phyloP scores from a whole-genome alignment of 108 stramenopile species.

The Nannochloropsis oceanica region DNA sequence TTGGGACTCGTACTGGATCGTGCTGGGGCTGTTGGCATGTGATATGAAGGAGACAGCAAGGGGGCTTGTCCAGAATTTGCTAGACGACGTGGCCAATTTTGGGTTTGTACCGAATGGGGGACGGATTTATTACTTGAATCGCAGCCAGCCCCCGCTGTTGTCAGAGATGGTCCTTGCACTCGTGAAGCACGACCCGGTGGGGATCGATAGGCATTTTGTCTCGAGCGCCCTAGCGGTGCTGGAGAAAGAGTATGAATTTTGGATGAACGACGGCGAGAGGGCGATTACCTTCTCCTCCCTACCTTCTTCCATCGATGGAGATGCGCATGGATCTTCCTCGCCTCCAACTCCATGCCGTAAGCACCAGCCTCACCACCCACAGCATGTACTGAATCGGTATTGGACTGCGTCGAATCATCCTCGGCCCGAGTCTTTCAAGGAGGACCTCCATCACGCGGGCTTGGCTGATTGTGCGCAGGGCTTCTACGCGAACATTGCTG shows the following conservation, averaged over 20 bases:
- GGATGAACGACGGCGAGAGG: conserved; percentile 28
- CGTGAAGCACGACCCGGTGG: background rate
- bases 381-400: conserved; percentile 29
- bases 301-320: background rate
- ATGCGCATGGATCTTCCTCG: too few relatives aligned
- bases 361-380: background rate
- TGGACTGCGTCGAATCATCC: background rate
- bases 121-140: conserved; percentile 39
- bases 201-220: background rate
- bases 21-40: conserved; percentile 23
- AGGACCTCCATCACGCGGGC: conserved; percentile 6
- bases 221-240: background rate
- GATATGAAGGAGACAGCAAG: conserved; percentile 7
- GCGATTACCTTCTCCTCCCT: conserved; percentile 1
- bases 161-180: conserved; percentile 23
- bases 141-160: conserved; percentile 33
- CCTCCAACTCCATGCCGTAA: background rate
- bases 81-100: background rate
- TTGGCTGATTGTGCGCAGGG: background rate
- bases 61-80: conserved; percentile 3
- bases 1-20: conserved; percentile 46
- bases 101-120: conserved; percentile 32
- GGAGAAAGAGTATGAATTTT: conserved; percentile 30
- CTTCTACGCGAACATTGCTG: conserved; percentile 21
- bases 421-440: conserved; percentile 27